Evolutionary conservation across 2,329 filamentous ascomycete species (phyloP).

Genomic region (Seiridium unicorne): DNA sequence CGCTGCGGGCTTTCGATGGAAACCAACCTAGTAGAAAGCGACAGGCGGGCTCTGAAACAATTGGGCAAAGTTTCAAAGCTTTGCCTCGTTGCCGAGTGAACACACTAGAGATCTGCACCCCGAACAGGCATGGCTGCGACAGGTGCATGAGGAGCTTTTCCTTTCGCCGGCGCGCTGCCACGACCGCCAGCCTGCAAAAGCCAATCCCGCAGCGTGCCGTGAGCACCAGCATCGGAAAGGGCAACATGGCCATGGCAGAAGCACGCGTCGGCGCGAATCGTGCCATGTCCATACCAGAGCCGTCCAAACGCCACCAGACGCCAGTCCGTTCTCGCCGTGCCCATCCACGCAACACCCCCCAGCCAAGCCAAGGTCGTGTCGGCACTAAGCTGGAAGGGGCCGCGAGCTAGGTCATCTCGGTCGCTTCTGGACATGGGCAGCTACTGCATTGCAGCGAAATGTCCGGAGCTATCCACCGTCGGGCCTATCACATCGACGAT

Average conservation of each 20-base stretch:
- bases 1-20: background rate
- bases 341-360: background rate
- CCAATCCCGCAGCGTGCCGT: background rate
- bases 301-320: background rate
- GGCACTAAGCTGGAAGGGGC: background rate
- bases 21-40: too few relatives aligned
- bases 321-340: constrained; percentile 6
- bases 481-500: constrained; percentile 5
- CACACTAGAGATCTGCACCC: too few relatives aligned
- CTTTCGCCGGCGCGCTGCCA: too few relatives aligned
- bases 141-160: too few relatives aligned
- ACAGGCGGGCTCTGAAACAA: too few relatives aligned
- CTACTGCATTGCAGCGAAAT: background rate
- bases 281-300: background rate
- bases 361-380: background rate
- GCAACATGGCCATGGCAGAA: background rate
- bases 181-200: background rate
- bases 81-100: too few relatives aligned
- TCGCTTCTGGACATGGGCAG: background rate
- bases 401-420: background rate
- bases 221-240: background rate
- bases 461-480: background rate
- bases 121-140: too few relatives aligned
- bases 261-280: background rate
- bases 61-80: too few relatives aligned